Evolutionary conservation across 768 basidiomycete genomes (phyloP).

Genomic region (Trichaptum fuscoviolaceum): DNA sequence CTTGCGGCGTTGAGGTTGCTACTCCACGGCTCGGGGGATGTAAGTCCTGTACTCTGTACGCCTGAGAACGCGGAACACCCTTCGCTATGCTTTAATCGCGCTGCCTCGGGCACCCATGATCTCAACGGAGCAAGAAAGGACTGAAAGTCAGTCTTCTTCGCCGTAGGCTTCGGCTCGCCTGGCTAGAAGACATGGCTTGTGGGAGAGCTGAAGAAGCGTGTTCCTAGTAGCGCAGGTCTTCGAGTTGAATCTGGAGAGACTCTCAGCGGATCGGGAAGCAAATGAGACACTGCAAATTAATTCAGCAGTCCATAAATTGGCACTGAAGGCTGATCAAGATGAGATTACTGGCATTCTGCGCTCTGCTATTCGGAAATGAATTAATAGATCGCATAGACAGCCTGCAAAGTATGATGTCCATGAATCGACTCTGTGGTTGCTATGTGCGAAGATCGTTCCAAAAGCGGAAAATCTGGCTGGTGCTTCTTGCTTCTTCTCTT

Average conservation of each 20-base stretch:
- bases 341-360: not conserved
- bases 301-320: not conserved
- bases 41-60: not conserved
- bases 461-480: not conserved
- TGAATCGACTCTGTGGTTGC: not conserved
- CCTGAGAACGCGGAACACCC: not conserved
- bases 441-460: not conserved
- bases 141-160: constrained; percentile 1
- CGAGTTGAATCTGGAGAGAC: not conserved
- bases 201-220: not conserved
- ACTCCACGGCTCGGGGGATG: not conserved
- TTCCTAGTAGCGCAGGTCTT: not conserved
- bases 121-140: not conserved
- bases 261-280: not conserved
- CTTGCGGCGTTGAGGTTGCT: not conserved
- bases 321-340: not conserved
- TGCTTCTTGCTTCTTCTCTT: not conserved
- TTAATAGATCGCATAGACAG: not conserved
- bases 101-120: constrained; percentile 1
- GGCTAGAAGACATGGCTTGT: not conserved
- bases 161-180: not conserved
- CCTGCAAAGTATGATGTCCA: not conserved
- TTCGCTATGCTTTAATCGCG: not conserved
- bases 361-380: not conserved
- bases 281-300: not conserved